These are phyloP conservation scores for Tolypocladium nubicola DNA, from an alignment of 2,329 filamentous ascomycete genomes.

Conservation along the genomic window DNA sequence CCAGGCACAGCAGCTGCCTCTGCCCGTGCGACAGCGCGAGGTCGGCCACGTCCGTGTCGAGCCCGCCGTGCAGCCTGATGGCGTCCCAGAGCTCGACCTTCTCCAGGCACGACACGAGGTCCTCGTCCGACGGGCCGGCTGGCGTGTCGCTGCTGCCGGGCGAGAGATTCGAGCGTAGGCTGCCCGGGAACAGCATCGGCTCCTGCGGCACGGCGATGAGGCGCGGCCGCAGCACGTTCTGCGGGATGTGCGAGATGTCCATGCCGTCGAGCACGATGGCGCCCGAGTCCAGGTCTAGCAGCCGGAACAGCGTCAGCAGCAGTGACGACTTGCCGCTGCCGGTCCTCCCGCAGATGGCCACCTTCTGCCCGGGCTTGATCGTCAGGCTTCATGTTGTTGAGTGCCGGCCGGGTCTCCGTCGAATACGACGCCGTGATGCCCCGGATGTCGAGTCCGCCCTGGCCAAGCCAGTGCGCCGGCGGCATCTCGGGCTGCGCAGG, in stretches of 20 bases:
- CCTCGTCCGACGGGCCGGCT: slow-evolving; percentile 1
- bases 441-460: slow-evolving; percentile 12
- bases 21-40: slow-evolving; percentile 10
- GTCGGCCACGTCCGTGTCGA: slow-evolving; percentile 5
- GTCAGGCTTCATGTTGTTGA: slow-evolving; percentile 12
- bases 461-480: slow-evolving; percentile 13
- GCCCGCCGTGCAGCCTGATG: background rate
- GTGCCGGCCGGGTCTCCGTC: slow-evolving; percentile 1
- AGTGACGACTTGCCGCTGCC: slow-evolving; percentile 30
- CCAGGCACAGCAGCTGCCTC: slow-evolving; percentile 11
- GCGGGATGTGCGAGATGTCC: slow-evolving; percentile 24
- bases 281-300: slow-evolving; percentile 21
- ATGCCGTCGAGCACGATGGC: slow-evolving; percentile 30
- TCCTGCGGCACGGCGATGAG: slow-evolving; percentile 41
- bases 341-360: slow-evolving; percentile 22
- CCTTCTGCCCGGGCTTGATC: slow-evolving; percentile 16
- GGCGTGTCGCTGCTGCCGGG: background rate
- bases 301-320: slow-evolving; percentile 23
- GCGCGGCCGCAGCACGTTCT: slow-evolving; percentile 27
- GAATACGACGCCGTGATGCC: slow-evolving; percentile 16
- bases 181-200: slow-evolving; percentile 32
- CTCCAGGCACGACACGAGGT: slow-evolving; percentile 5
- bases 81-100: slow-evolving; percentile 9
- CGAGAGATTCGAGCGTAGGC: slow-evolving; percentile 13
- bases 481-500: slow-evolving; percentile 2